These are phyloP conservation scores for Cryphonectria carpinicola DNA, from an alignment of 2,329 filamentous ascomycete genomes.

Conservation along the genomic window DNA sequence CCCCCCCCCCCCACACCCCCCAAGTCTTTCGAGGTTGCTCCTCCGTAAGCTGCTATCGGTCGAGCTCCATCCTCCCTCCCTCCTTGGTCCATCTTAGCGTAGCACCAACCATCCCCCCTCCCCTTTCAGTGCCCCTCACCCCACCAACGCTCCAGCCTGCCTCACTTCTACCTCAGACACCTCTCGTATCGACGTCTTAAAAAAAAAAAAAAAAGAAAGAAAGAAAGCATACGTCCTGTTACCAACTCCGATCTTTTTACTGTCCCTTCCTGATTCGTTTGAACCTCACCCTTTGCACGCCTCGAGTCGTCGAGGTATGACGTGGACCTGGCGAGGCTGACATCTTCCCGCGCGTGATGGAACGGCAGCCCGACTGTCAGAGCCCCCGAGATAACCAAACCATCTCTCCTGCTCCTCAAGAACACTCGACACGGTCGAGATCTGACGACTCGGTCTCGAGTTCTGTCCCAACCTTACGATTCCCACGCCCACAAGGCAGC, in stretches of 20 bases:
- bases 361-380: slow-evolving; percentile 45
- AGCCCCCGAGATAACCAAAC: slow-evolving; percentile 29
- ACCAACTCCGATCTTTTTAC: not conserved
- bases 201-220: too few species aligned
- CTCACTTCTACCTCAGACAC: slow-evolving; percentile 5
- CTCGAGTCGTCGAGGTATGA: slow-evolving; percentile 42
- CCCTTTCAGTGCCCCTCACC: slow-evolving; percentile 11
- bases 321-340: slow-evolving; percentile 41
- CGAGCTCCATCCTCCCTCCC: slow-evolving; percentile 1
- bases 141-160: not conserved
- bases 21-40: not conserved
- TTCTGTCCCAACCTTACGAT: slow-evolving; percentile 54
- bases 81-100: not conserved
- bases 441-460: slow-evolving; percentile 22
- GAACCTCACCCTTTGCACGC: not conserved
- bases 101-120: slow-evolving; percentile 1
- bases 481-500: slow-evolving; percentile 60
- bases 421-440: slow-evolving; percentile 34
- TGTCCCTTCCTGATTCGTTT: not conserved
- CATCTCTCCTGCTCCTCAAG: slow-evolving; percentile 27
- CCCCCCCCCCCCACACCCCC: not conserved
- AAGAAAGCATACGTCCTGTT: not conserved
- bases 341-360: slow-evolving; percentile 53
- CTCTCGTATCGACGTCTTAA: not conserved
- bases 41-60: not conserved